Evolutionary conservation across 768 basidiomycete species (phyloP).

Genomic region (Mycena kentingensis): DNA sequence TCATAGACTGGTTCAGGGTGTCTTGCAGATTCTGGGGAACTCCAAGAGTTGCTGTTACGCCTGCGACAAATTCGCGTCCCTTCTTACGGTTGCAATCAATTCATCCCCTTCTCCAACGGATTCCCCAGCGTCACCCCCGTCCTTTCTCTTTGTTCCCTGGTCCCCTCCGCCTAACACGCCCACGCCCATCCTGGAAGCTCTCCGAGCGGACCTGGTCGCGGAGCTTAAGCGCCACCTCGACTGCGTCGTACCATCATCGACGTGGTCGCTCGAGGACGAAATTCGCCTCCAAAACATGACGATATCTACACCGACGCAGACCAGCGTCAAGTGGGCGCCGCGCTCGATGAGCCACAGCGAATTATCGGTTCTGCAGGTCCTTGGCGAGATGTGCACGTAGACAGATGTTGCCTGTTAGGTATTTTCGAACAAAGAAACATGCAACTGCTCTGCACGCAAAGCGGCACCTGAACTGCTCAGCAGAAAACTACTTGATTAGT

Average conservation of each 20-base stretch:
- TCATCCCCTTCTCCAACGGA: not conserved
- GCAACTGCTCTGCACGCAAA: too few relatives aligned
- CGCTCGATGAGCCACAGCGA: not conserved
- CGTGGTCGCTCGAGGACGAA: not conserved
- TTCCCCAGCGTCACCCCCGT: not conserved
- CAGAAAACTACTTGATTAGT: too few relatives aligned
- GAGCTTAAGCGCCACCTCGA: not conserved
- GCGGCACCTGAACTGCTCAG: too few relatives aligned
- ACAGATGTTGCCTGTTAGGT: too few relatives aligned
- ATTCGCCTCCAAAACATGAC: not conserved
- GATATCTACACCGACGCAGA: too few relatives aligned
- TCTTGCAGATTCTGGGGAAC: slow-evolving; percentile 1
- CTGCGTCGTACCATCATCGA: not conserved
- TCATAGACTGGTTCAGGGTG: not conserved
- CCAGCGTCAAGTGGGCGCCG: too few relatives aligned
- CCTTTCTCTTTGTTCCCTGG: slow-evolving; percentile 6
- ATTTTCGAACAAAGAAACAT: too few relatives aligned
- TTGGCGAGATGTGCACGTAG: not conserved
- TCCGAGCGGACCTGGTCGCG: not conserved
- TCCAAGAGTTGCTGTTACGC: slow-evolving; percentile 10
- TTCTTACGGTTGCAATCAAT: not conserved
- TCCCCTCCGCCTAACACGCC: slow-evolving; percentile 4
- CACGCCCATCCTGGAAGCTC: not conserved
- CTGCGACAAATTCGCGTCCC: slow-evolving; percentile 5
- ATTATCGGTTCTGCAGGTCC: not conserved